phyloP scores from a whole-genome alignment of 2,329 filamentous ascomycete genomes.

The Metarhizium humberi region DNA sequence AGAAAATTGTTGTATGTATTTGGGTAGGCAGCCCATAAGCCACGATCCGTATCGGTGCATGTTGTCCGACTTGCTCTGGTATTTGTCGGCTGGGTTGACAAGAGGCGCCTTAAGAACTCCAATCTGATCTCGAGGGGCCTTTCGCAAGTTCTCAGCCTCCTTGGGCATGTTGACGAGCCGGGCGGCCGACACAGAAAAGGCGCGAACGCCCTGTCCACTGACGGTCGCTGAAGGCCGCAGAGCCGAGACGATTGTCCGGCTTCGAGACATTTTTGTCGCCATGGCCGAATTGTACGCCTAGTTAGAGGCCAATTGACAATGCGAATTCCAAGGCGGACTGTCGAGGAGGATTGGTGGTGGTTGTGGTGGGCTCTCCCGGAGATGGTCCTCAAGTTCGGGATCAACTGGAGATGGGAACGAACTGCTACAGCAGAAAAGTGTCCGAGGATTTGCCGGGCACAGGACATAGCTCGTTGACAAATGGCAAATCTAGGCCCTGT shows the following conservation, averaged over 20 bases:
- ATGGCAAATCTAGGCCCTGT: background rate
- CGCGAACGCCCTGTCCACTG: conserved; percentile 32
- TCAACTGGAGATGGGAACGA: background rate
- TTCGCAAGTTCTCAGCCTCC: conserved; percentile 58
- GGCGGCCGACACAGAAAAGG: conserved; percentile 40
- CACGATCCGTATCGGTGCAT: conserved; percentile 94
- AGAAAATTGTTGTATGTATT: conserved; percentile 98
- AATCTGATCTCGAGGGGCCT: conserved; percentile 46
- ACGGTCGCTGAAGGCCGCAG: conserved; percentile 38
- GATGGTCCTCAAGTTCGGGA: conserved; percentile 2
- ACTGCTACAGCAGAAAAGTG: conserved; percentile 1
- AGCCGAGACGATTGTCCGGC: conserved; percentile 46
- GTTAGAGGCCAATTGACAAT: conserved; percentile 35
- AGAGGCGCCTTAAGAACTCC: conserved; percentile 67
- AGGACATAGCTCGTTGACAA: conserved; percentile 1
- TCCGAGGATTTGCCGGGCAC: conserved; percentile 21
- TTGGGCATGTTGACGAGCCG: conserved; percentile 47
- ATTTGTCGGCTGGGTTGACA: conserved; percentile 90
- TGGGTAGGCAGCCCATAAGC: conserved; percentile 91
- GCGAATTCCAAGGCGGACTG: background rate
- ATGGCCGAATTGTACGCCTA: conserved; percentile 33
- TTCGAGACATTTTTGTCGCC: conserved; percentile 51
- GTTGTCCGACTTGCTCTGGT: conserved; percentile 73
- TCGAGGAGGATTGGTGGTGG: conserved; percentile 6
- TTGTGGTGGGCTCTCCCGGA: conserved; percentile 10